Evolutionary conservation across 257 asterid species (phyloP).

Genomic region (Salvia rosmarinus): DNA sequence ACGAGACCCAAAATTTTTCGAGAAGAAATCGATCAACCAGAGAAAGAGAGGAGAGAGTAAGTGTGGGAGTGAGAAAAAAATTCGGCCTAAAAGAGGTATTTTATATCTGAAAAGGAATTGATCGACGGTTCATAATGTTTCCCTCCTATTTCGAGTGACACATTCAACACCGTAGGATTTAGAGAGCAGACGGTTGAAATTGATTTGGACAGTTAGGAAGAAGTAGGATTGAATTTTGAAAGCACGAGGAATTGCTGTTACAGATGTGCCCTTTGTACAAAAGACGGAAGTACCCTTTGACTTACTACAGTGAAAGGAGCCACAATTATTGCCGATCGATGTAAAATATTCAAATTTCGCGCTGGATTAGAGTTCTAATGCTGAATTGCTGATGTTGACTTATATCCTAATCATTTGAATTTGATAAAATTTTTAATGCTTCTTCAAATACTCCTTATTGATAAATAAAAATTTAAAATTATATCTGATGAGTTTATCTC

Average conservation of each 20-base stretch:
- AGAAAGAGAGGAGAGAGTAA: slow-evolving; percentile 4
- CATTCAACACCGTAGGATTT: slow-evolving; percentile 41
- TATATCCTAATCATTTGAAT: background rate
- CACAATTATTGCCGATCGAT: background rate
- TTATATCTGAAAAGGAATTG: slow-evolving; percentile 42
- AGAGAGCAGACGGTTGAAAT: slow-evolving; percentile 38
- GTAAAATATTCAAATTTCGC: background rate
- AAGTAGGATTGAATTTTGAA: slow-evolving; percentile 38
- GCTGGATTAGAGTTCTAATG: background rate
- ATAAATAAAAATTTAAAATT: too few species aligned
- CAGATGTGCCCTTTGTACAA: slow-evolving; percentile 36
- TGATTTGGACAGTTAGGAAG: slow-evolving; percentile 15
- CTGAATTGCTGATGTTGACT: slow-evolving; percentile 1
- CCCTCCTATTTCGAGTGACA: slow-evolving; percentile 50
- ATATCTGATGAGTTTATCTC: too few species aligned
- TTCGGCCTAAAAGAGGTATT: slow-evolving; percentile 38
- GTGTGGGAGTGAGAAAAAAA: slow-evolving; percentile 31
- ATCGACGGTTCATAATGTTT: slow-evolving; percentile 51
- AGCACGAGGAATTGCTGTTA: slow-evolving; percentile 27
- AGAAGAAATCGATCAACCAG: slow-evolving; percentile 34
- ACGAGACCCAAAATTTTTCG: slow-evolving; percentile 1
- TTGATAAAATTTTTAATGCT: background rate
- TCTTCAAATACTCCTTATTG: background rate
- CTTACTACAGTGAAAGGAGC: slow-evolving; percentile 13
- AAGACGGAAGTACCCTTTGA: slow-evolving; percentile 36